A percentile compares a stretch with the other conserved stretches of the same genome.
These are phyloP conservation scores for Linaria vulgaris DNA, from an alignment of 257 asterid species.

Conservation along the genomic window DNA sequence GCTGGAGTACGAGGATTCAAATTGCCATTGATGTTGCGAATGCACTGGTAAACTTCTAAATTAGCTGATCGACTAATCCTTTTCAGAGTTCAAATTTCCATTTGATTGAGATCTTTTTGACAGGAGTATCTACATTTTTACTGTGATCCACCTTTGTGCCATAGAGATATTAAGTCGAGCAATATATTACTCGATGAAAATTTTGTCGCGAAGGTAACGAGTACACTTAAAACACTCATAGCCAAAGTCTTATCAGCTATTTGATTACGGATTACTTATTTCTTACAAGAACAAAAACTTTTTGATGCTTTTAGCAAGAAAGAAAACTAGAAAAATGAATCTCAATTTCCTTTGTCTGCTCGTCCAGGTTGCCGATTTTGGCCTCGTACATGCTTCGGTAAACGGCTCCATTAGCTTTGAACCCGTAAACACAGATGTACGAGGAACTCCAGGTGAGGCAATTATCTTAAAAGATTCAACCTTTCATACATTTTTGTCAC, in stretches of 20 bases:
- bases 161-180: conserved; percentile 93
- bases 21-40: conserved; percentile 91
- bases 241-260: background rate
- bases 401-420: conserved; percentile 92
- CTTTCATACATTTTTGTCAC: background rate
- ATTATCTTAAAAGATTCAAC: conserved; percentile 4
- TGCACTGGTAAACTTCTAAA: conserved; percentile 64
- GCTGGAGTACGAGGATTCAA: conserved; percentile 84
- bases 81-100: too few species aligned
- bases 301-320: background rate
- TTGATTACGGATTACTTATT: background rate
- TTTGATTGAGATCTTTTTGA: too few species aligned
- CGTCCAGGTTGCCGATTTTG: conserved; percentile 92
- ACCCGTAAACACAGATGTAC: conserved; percentile 86
- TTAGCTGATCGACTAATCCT: too few species aligned
- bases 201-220: conserved; percentile 75
- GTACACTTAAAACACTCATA: background rate
- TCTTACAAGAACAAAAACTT: background rate
- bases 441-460: conserved; percentile 88
- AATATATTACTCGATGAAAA: conserved; percentile 80
- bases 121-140: conserved; percentile 97
- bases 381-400: conserved; percentile 92
- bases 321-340: background rate
- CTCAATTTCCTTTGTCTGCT: background rate
- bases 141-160: conserved; percentile 94